These are phyloP conservation scores for Hymenoscyphus repandus DNA, from an alignment of 2,329 filamentous ascomycete genomes.

Conservation along the genomic window DNA sequence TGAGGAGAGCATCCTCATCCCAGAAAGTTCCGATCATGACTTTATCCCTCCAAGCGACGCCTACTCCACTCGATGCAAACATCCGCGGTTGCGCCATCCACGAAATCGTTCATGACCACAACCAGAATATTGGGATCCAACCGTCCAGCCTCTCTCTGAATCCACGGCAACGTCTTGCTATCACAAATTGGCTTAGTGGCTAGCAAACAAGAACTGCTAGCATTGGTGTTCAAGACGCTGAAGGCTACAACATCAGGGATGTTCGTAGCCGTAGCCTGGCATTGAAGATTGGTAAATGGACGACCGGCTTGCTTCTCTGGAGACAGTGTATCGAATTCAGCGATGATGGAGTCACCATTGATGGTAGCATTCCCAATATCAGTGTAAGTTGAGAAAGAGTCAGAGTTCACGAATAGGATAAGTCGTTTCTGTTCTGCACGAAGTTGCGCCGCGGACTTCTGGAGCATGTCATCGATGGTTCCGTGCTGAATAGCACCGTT, in stretches of 20 bases:
- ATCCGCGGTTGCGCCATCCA: conserved; percentile 45
- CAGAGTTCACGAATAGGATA: conserved; percentile 34
- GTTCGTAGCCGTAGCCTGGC: conserved; percentile 47
- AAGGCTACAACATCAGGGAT: conserved; percentile 42
- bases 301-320: conserved; percentile 30
- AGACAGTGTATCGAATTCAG: conserved; percentile 33
- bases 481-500: conserved; percentile 26
- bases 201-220: conserved; percentile 39
- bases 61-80: conserved; percentile 35
- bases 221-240: conserved; percentile 40
- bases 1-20: no score
- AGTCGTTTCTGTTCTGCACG: conserved; percentile 34
- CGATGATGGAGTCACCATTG: conserved; percentile 35
- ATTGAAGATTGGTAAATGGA: conserved; percentile 41
- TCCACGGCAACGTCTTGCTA: conserved; percentile 43
- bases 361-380: conserved; percentile 39
- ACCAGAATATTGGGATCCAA: conserved; percentile 37
- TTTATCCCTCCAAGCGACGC: conserved; percentile 14
- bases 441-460: conserved; percentile 31
- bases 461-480: conserved; percentile 32
- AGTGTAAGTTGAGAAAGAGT: conserved; percentile 38
- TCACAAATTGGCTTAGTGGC: conserved; percentile 46
- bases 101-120: conserved; percentile 47
- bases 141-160: conserved; percentile 36
- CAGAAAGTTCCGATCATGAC: no score